phyloP scores from a whole-genome alignment of 2,329 filamentous ascomycete genomes.

The Tolypocladium cylindrosporum region DNA sequence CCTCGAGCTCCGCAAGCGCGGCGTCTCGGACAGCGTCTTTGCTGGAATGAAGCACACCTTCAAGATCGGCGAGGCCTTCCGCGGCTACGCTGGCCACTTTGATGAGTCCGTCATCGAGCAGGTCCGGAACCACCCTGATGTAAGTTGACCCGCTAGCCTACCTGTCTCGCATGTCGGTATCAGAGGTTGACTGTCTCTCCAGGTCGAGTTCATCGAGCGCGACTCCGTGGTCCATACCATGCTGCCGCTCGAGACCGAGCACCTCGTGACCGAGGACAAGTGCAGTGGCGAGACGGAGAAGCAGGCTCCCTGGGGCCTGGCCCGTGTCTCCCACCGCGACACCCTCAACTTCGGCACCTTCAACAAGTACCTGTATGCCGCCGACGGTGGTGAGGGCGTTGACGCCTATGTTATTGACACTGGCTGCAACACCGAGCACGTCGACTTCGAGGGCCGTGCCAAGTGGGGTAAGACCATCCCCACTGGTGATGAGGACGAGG shows the following conservation, averaged over 20 bases:
- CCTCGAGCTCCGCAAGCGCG: conserved; percentile 86
- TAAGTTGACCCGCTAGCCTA: conserved; percentile 46
- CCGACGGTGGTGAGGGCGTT: conserved; percentile 88
- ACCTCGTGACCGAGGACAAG: conserved; percentile 23
- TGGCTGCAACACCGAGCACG: conserved; percentile 85
- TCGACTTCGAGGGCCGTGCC: conserved; percentile 94
- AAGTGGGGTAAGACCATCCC: conserved; percentile 97
- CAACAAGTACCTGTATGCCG: conserved; percentile 95
- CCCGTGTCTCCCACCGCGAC: conserved; percentile 92
- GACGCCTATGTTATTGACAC: conserved; percentile 99
- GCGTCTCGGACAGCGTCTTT: conserved; percentile 62
- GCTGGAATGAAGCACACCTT: conserved; percentile 91
- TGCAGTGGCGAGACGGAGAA: conserved; percentile 64
- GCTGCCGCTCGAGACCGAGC: conserved; percentile 33
- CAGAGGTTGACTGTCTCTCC: background rate
- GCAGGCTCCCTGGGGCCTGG: conserved; percentile 96
- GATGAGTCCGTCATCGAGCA: conserved; percentile 87
- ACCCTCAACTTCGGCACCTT: conserved; percentile 81
- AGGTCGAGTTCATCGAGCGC: conserved; percentile 96
- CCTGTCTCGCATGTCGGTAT: background rate
- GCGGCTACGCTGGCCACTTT: conserved; percentile 95
- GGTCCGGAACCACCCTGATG: conserved; percentile 89
- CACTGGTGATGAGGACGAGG: conserved; percentile 67
- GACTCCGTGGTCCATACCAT: conserved; percentile 88
- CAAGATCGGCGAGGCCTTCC: conserved; percentile 73